Evolutionary conservation across 306 rosid species (phyloP).

Genomic region (Canavalia gladiata): DNA sequence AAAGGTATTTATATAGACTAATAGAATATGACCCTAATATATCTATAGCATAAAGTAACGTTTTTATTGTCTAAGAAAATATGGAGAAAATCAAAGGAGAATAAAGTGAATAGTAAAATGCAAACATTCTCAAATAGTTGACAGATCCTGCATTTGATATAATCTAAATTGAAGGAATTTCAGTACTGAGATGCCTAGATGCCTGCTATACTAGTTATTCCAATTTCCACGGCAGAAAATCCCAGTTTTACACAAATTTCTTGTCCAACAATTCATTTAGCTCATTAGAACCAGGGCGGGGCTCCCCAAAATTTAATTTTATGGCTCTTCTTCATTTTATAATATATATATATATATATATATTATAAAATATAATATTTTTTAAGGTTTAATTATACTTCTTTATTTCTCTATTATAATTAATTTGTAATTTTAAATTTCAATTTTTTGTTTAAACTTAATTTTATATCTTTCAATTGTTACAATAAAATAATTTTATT

Average conservation of each 20-base stretch:
- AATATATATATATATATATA: too few species aligned
- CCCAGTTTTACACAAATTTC: conserved; percentile 43
- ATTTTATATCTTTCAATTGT: too few species aligned
- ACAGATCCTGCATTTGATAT: conserved; percentile 22
- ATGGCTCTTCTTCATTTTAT: too few species aligned
- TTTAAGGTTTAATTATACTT: too few species aligned
- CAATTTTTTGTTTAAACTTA: too few species aligned
- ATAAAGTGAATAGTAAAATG: neutral
- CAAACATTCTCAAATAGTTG: neutral
- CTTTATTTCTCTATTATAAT: too few species aligned
- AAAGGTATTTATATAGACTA: neutral
- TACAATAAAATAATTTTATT: too few species aligned
- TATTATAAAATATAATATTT: too few species aligned
- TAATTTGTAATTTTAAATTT: too few species aligned
- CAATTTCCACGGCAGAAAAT: conserved; percentile 36
- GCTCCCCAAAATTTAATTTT: too few species aligned
- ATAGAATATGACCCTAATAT: neutral
- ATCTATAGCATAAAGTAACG: neutral
- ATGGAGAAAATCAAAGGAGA: neutral
- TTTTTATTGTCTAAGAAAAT: neutral
- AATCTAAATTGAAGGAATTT: conserved; percentile 6
- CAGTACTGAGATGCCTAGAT: conserved; percentile 29
- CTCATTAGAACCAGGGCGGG: neutral
- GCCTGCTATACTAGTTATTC: conserved; percentile 28
- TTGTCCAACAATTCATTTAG: conserved; percentile 9